Conservation (phyloP, 2,329 filamentous ascomycete species). For the Colletotrichum filicis region DNA sequence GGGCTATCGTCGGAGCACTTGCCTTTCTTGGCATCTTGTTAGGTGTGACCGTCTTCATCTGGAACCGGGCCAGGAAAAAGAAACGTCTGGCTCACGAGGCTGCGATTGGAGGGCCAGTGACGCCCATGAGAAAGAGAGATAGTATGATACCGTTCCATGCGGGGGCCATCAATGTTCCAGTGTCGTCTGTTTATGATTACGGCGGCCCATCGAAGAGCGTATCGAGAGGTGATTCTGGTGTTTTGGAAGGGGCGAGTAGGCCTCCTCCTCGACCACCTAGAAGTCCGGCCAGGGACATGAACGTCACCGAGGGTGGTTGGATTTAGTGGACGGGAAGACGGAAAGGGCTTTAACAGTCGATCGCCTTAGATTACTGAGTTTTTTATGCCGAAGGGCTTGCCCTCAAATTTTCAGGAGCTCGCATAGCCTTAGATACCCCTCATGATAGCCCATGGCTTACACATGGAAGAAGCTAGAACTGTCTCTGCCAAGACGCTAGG, state of each 20-base stretch:
- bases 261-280: not conserved
- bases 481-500: not conserved
- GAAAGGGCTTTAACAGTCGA: rapidly evolving
- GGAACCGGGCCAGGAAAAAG: constrained; percentile 5
- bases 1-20: constrained; percentile 15
- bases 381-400: too few relatives aligned
- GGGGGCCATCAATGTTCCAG: too few relatives aligned
- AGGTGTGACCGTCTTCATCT: not conserved
- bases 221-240: not conserved
- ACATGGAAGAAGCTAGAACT: not conserved
- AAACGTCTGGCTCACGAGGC: not conserved
- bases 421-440: too few relatives aligned
- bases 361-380: too few relatives aligned
- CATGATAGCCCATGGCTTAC: too few relatives aligned
- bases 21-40: constrained; percentile 9
- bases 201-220: not conserved
- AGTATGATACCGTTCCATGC: not conserved
- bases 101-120: not conserved
- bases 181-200: not conserved
- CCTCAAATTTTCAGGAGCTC: too few relatives aligned
- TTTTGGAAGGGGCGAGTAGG: not conserved
- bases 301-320: constrained; percentile 4
- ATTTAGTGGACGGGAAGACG: not conserved
- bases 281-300: not conserved
- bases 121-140: not conserved